Evolutionary conservation across 345 rosid genomes (phyloP).

Genomic region (Eucalyptus cladocalyx): DNA sequence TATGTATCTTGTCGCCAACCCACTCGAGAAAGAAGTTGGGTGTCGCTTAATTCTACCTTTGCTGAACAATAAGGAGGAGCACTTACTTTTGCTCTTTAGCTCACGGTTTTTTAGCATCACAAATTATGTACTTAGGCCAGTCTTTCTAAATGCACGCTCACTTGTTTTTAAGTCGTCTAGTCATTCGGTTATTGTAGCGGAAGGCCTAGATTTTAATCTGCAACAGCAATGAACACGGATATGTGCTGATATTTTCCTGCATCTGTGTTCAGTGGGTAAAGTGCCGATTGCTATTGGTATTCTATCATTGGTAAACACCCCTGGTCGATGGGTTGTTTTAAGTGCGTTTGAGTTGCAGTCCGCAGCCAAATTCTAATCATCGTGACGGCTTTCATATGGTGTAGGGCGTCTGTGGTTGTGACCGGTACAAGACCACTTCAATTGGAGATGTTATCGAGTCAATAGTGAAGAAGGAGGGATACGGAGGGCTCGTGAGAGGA

Average conservation of each 20-base stretch:
- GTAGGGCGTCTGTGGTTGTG: constrained; percentile 97
- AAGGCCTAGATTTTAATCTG: not conserved
- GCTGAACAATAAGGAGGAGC: not conserved
- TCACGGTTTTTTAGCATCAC: not conserved
- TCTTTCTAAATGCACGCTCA: not conserved
- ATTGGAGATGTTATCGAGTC: constrained; percentile 54
- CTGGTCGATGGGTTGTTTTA: not conserved
- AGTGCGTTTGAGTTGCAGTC: not conserved
- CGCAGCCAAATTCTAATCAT: not conserved
- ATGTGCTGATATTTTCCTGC: not conserved
- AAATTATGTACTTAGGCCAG: not conserved
- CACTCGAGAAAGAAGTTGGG: not conserved
- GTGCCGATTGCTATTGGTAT: not conserved
- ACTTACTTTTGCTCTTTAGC: not conserved
- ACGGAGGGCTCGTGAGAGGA: constrained; percentile 78
- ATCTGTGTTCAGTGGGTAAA: not conserved
- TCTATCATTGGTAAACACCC: not conserved
- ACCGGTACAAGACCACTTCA: constrained; percentile 60
- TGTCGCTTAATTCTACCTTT: not conserved
- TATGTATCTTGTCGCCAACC: not conserved
- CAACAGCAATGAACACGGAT: not conserved
- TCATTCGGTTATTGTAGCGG: not conserved
- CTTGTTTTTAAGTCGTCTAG: not conserved
- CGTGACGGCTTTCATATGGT: not conserved
- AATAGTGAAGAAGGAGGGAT: constrained; percentile 72